phyloP scores from a whole-genome alignment of 768 basidiomycete species.

The Lentinula edodes region DNA sequence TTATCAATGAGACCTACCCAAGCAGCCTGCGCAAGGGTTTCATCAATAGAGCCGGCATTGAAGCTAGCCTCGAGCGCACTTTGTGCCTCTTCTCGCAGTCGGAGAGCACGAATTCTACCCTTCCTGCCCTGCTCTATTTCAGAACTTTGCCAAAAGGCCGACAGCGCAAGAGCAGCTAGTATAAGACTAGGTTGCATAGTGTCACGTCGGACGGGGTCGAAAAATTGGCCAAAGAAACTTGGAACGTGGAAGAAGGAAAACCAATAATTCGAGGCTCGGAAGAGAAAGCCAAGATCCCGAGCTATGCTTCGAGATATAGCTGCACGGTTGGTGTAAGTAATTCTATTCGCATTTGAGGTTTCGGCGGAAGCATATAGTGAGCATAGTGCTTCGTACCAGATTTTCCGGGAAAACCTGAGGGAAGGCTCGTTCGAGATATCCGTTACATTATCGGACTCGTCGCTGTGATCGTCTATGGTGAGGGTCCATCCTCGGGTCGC shows the following conservation, averaged over 20 bases:
- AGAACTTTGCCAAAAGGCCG: slow-evolving; percentile 68
- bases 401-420: slow-evolving; percentile 60
- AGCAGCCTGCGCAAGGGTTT: slow-evolving; percentile 68
- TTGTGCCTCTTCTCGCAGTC: slow-evolving; percentile 64
- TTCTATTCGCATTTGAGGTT: slow-evolving; percentile 14
- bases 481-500: neutral
- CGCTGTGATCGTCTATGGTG: slow-evolving; percentile 18
- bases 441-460: slow-evolving; percentile 14
- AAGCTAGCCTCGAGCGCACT: slow-evolving; percentile 65
- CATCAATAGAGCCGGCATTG: slow-evolving; percentile 67
- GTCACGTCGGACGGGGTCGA: slow-evolving; percentile 46
- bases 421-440: slow-evolving; percentile 54
- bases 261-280: slow-evolving; percentile 63
- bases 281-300: slow-evolving; percentile 57
- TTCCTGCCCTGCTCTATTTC: slow-evolving; percentile 45
- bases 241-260: slow-evolving; percentile 72
- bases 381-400: slow-evolving; percentile 75
- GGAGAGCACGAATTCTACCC: slow-evolving; percentile 53
- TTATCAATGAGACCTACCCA: slow-evolving; percentile 47
- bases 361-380: slow-evolving; percentile 41
- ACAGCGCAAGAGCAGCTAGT: slow-evolving; percentile 54
- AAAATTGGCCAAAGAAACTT: slow-evolving; percentile 55
- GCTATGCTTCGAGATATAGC: slow-evolving; percentile 39
- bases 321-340: slow-evolving; percentile 41
- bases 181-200: slow-evolving; percentile 65